Conservation (phyloP, 2,329 filamentous ascomycete species). For the Neurospora crassa region DNA sequence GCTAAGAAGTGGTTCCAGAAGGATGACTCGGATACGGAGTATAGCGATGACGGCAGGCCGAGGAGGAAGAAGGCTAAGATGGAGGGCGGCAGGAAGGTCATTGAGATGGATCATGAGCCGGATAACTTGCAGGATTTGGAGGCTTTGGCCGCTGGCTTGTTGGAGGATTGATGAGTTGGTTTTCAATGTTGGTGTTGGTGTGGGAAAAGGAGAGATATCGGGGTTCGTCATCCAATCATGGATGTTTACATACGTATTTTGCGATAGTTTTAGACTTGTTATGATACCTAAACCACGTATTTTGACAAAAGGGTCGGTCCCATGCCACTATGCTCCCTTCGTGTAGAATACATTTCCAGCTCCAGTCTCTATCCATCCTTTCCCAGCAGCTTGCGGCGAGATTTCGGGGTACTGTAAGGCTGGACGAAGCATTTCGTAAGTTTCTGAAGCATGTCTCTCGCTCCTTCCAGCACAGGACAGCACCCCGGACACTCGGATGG, state of each 20-base stretch:
- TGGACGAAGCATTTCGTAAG: too few species aligned
- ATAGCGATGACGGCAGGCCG: conserved; percentile 32
- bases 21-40: conserved; percentile 43
- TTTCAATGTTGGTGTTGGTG: background rate
- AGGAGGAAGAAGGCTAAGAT: conserved; percentile 42
- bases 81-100: conserved; percentile 43
- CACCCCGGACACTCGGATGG: background rate
- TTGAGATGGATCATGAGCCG: conserved; percentile 57
- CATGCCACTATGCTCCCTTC: background rate
- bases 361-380: too few species aligned
- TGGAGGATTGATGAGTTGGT: conserved; percentile 35
- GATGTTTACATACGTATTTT: background rate
- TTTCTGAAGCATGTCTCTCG: background rate
- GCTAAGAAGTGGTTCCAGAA: conserved; percentile 74
- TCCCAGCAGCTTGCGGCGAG: too few species aligned
- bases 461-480: background rate
- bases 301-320: background rate
- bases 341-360: too few species aligned
- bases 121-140: conserved; percentile 75
- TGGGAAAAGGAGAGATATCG: background rate
- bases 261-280: background rate
- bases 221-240: background rate
- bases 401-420: too few species aligned
- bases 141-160: conserved; percentile 61
- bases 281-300: background rate